These are phyloP conservation scores for Vanilla planifolia DNA, from an alignment of 106 monocot genomes.

Conservation along the genomic window DNA sequence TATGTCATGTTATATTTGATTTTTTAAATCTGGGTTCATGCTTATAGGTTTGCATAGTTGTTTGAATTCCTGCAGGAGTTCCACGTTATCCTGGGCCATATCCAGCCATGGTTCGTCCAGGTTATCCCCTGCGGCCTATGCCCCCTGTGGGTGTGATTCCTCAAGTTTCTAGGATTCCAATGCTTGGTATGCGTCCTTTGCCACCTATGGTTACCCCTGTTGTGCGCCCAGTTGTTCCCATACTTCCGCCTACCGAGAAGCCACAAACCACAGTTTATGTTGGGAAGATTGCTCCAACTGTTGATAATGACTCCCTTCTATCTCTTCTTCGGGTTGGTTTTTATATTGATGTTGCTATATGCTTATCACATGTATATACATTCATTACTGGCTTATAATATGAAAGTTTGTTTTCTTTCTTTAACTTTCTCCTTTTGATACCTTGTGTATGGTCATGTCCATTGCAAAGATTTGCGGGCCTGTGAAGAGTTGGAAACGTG, in stretches of 20 bases:
- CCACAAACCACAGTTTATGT: constrained; percentile 98
- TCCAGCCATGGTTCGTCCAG: constrained; percentile 52
- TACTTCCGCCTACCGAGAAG: constrained; percentile 75
- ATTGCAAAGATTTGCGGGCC: constrained; percentile 82
- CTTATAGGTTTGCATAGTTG: constrained; percentile 69
- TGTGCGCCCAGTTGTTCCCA: constrained; percentile 52
- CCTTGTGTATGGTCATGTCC: not conserved
- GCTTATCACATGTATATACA: not conserved
- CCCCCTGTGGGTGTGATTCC: constrained; percentile 50
- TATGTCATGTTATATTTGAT: not conserved
- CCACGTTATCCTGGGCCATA: constrained; percentile 71
- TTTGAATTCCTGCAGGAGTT: constrained; percentile 60
- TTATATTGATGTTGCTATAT: not conserved
- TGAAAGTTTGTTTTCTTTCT: not conserved
- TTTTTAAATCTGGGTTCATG: constrained; percentile 9
- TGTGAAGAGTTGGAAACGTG: constrained; percentile 97
- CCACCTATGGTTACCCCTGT: constrained; percentile 50
- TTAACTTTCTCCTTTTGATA: not conserved
- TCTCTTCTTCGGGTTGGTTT: constrained; percentile 68
- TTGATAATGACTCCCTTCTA: constrained; percentile 82
- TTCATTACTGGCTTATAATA: not conserved
- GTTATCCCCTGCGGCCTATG: constrained; percentile 62
- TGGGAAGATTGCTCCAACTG: constrained; percentile 87
- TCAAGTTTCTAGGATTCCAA: constrained; percentile 45
- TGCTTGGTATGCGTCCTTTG: constrained; percentile 45